Evolutionary conservation across 495 filamentous ascomycete species (phyloP), one percentile per base, ranked within the genome.

Genomic region (Penicillium bialowiezense): DNA sequence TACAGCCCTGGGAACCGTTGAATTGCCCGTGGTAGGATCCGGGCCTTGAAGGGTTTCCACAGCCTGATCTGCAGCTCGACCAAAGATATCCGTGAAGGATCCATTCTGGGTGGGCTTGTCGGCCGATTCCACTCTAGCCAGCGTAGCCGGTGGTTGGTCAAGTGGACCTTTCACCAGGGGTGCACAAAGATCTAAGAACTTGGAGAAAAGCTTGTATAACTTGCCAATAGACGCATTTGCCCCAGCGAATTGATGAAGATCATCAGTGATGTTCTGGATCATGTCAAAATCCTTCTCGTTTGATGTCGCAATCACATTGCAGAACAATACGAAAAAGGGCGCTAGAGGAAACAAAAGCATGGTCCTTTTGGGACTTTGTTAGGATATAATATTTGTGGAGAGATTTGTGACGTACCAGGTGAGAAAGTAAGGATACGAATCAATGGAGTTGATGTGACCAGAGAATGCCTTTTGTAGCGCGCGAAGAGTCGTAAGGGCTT

Each of bases 241-340:
- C 20, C 52, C 49, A 17, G 52, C 50, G 35, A 67, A 67, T 37
- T 55, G 64, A 20, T 50, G 51, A 5, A 67, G 46, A 6, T 63
- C 61, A 3, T 59, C 53, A 7, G 63, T 64, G 35, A 62, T 62
- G 1, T 53, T 56, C 12, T 54, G 52, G 42, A 67, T 64, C 58
- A 67, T 59, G 36, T 51, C 45, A 29, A 58, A 68, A 37, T 69
- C 65, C 38, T 55, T 44, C 13, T 51, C 54, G 36, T 65, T 58
- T n/a, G 61, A 62, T 31, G 63, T 61, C 21, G 56, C 60, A 5
- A 69, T 54, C 8, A 69, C 61, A 17, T 69, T 69, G 32, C 65
- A 69, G 35, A 69, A 69, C 1, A 69, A 39, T 8, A 67, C 56
- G 28, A 64, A 69, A 37, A 69, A 69, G 0, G 65, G 65, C 1